These are phyloP conservation scores for Pestalotiopsis fici DNA, from an alignment of 2,329 filamentous ascomycete genomes.

Conservation along the genomic window DNA sequence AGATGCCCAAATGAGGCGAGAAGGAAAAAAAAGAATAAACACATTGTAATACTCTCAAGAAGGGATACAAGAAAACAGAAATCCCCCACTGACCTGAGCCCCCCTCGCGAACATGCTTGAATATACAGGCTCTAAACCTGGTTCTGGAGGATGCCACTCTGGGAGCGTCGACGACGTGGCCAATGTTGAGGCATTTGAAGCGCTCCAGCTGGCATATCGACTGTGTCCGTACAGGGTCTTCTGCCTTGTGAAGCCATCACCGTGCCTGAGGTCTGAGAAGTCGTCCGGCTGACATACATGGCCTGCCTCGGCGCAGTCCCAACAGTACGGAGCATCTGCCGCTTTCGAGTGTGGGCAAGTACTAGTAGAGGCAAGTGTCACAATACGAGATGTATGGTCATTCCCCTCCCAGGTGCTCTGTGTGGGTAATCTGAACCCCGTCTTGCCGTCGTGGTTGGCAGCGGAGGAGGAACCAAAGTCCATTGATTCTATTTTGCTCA, in stretches of 20 bases:
- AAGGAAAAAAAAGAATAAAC: neutral
- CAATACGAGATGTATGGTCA: neutral
- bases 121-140: neutral
- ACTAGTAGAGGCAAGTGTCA: neutral
- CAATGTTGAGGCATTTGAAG: neutral
- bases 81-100: neutral
- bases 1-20: neutral
- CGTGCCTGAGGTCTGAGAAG: neutral
- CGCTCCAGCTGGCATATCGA: neutral
- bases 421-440: neutral
- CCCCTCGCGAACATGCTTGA: neutral
- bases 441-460: neutral
- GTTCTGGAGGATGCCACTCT: slow-evolving; percentile 2
- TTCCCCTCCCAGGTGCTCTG: neutral
- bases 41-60: neutral
- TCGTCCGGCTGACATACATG: neutral
- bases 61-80: neutral
- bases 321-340: neutral
- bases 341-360: neutral
- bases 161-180: neutral
- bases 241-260: neutral
- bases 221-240: neutral
- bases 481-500: neutral
- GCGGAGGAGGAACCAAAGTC: neutral
- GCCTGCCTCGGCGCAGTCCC: neutral